Conservation (phyloP, 768 basidiomycete genomes). For the Paxillus rubicundulus region DNA sequence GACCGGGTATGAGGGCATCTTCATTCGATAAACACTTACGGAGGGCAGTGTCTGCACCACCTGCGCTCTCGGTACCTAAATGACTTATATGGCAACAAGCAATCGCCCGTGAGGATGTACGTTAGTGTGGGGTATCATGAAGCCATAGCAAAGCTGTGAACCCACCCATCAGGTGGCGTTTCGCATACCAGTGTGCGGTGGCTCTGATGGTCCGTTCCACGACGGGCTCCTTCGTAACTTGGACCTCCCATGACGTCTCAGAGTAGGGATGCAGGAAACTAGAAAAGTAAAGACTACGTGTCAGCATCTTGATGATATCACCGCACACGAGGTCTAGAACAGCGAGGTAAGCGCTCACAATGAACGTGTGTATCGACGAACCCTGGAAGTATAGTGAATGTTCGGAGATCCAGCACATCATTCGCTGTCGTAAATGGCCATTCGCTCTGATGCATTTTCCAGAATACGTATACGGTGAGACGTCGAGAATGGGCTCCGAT, state of each 20-base stretch:
- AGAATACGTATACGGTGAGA: slow-evolving; percentile 21
- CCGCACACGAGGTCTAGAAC: background rate
- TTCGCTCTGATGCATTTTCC: background rate
- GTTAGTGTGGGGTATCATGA: background rate
- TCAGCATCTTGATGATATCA: background rate
- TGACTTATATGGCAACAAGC: slow-evolving; percentile 38
- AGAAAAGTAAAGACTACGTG: background rate
- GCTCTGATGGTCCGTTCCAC: slow-evolving; percentile 61
- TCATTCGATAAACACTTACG: slow-evolving; percentile 52
- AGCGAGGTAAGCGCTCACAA: slow-evolving; percentile 31
- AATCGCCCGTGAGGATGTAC: background rate
- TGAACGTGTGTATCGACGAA: slow-evolving; percentile 60
- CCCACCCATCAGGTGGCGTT: slow-evolving; percentile 55
- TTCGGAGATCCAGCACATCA: slow-evolving; percentile 44
- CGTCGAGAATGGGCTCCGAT: slow-evolving; percentile 49
- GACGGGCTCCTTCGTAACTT: slow-evolving; percentile 55
- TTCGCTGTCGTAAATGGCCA: slow-evolving; percentile 20
- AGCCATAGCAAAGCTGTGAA: slow-evolving; percentile 57
- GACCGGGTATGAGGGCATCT: slow-evolving; percentile 53
- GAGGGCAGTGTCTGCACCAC: slow-evolving; percentile 57
- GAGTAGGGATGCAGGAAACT: slow-evolving; percentile 62
- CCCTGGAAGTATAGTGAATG: slow-evolving; percentile 51
- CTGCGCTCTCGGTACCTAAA: slow-evolving; percentile 66
- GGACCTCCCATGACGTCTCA: slow-evolving; percentile 61
- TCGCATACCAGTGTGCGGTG: slow-evolving; percentile 57